Base-by-base conservation (phyloP, 129 eudicot species). In the Erigeron canadensis region DNA sequence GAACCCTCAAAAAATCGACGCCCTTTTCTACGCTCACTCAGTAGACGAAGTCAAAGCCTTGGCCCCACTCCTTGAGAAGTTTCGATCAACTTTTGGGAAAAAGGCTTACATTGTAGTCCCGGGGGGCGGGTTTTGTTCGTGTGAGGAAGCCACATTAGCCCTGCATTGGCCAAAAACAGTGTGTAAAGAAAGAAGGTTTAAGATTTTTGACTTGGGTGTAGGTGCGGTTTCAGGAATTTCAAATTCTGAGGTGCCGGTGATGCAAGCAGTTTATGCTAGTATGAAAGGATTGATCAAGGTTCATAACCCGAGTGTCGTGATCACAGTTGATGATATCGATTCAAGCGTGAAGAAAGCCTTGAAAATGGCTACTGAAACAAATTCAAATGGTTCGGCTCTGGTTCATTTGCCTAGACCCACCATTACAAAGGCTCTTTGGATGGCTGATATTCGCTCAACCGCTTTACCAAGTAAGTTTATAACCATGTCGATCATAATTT, bases 21-120 rank as follows among this genome's bases (percentile, higher is more conserved):
- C 97, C n/a, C 84, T 94, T 41, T 90, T 94, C 82, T 94, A 89
- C 40, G 98, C 98, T 16, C 97, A 94, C 72, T 85, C 98, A 0
- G 18, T 86, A 5, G 83, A 77, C 2, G 98, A 94, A 77, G 96
- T 94, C 51, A 86, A 84, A 70, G 90, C 87, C 40, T 81, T 94
- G 4, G 92, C 91, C 34, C 98, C 98, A 13, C 98, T 94, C 34
- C 90, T 94, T 0, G 95, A 85, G 16, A 89, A 89, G 50, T 94
- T 94, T 80, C 81, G 97, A 51, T 63, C 93, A 47, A 94, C 98
- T 15, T 86, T 83, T 0, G 98, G 93, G 16, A 94, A 89, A 72
- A 94, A 94, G 84, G 98, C 96, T 1, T 94, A 94, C 76, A 81
- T 94, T 51, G 98, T 77, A 11, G 97, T 94, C 39, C 88, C 98